Conservation (phyloP, 2,329 filamentous ascomycete genomes). For the Lanzia echinophila region DNA sequence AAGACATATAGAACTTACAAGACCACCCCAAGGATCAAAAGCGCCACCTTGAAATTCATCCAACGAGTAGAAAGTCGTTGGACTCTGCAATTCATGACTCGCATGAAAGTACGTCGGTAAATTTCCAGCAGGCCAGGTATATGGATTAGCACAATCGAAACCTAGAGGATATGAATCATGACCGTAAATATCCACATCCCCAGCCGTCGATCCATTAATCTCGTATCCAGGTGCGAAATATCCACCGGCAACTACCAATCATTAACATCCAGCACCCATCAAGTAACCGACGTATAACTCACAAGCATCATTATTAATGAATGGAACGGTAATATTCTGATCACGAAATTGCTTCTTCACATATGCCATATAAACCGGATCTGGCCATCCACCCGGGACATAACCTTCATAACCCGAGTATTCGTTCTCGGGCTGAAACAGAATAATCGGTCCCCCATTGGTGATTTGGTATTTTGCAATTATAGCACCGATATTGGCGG, state of each 20-base stretch:
- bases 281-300: not conserved
- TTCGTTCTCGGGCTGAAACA: slow-evolving; percentile 79
- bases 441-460: slow-evolving; percentile 71
- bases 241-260: slow-evolving; percentile 16
- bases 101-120: slow-evolving; percentile 51
- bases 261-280: slow-evolving; percentile 11
- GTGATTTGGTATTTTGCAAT: slow-evolving; percentile 75
- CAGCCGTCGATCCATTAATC: slow-evolving; percentile 24
- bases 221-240: slow-evolving; percentile 26
- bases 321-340: slow-evolving; percentile 65
- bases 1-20: slow-evolving; percentile 20
- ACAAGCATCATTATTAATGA: slow-evolving; percentile 67
- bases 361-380: slow-evolving; percentile 62
- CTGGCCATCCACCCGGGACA: slow-evolving; percentile 49
- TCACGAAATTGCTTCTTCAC: slow-evolving; percentile 61
- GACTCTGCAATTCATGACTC: slow-evolving; percentile 53
- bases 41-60: slow-evolving; percentile 60
- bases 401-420: slow-evolving; percentile 49
- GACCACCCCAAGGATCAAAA: slow-evolving; percentile 70
- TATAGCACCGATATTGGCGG: slow-evolving; percentile 49
- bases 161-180: slow-evolving; percentile 40
- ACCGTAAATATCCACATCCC: slow-evolving; percentile 31
- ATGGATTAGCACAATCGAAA: slow-evolving; percentile 40
- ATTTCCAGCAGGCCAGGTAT: slow-evolving; percentile 49
- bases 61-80: slow-evolving; percentile 58